Conservation (phyloP, 371 early-diverging fungal genomes). For the Circinella umbellata region DNA sequence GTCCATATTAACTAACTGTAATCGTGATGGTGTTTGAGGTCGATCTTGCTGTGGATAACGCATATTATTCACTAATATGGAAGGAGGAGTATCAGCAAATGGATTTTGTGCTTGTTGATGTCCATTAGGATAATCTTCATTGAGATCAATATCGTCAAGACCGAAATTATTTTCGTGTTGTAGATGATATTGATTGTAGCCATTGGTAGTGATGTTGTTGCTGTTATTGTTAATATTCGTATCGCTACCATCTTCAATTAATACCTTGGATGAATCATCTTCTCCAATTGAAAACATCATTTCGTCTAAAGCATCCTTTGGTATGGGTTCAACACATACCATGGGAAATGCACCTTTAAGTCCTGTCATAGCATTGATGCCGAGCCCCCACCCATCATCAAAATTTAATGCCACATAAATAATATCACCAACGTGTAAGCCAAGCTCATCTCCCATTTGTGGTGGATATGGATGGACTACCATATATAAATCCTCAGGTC, state of each 20-base stretch:
- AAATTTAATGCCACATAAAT: constrained; percentile 63
- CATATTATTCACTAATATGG: neutral
- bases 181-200: neutral
- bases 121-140: too few relatives aligned
- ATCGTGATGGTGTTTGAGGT: constrained; percentile 2
- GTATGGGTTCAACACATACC: constrained; percentile 58
- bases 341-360: constrained; percentile 76
- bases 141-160: neutral
- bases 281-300: neutral
- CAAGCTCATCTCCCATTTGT: constrained; percentile 72
- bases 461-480: constrained; percentile 67
- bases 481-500: constrained; percentile 45
- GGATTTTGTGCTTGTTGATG: neutral
- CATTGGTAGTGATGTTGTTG: neutral
- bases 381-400: constrained; percentile 79
- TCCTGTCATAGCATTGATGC: constrained; percentile 69
- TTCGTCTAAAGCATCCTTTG: constrained; percentile 40
- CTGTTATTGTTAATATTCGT: neutral
- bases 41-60: neutral
- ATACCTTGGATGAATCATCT: constrained; percentile 30
- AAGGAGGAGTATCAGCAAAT: constrained; percentile 1
- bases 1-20: constrained; percentile 16
- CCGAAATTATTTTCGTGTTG: neutral
- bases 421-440: constrained; percentile 67
- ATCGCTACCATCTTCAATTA: constrained; percentile 2